Conservation (phyloP, 495 filamentous ascomycete species). For the Talaromyces proteolyticus region DNA sequence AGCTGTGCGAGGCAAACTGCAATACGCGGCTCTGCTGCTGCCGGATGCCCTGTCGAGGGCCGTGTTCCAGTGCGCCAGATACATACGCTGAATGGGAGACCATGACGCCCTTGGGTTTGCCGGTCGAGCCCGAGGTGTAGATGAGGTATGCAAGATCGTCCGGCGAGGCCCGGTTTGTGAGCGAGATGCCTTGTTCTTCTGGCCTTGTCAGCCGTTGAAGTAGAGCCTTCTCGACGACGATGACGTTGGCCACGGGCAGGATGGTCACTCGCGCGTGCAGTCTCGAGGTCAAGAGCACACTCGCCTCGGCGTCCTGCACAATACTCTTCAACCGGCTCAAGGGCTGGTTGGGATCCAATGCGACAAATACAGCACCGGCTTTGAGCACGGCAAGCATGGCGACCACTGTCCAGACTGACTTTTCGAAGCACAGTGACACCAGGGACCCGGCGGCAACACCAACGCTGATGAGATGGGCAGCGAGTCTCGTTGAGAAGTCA, state of each 20-base stretch:
- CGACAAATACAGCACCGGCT: slow-evolving; percentile 41
- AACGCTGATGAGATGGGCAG: slow-evolving; percentile 20
- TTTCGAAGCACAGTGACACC: slow-evolving; percentile 40
- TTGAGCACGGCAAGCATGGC: slow-evolving; percentile 34
- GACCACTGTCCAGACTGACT: slow-evolving; percentile 32
- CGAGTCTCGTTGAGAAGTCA: slow-evolving; percentile 25
- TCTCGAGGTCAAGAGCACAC: slow-evolving; percentile 36
- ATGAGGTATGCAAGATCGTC: slow-evolving; percentile 96
- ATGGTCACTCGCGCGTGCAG: neutral
- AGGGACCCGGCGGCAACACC: slow-evolving; percentile 23
- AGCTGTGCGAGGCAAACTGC: slow-evolving; percentile 39
- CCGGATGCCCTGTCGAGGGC: neutral
- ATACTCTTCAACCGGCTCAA: slow-evolving; percentile 37
- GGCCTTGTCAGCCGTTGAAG: too few relatives aligned
- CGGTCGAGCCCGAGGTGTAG: slow-evolving; percentile 95
- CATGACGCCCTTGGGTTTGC: slow-evolving; percentile 98
- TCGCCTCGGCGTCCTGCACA: slow-evolving; percentile 21
- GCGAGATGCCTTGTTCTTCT: neutral
- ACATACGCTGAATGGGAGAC: neutral
- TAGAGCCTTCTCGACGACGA: neutral
- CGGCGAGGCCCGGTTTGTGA: slow-evolving; percentile 16
- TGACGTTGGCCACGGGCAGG: neutral
- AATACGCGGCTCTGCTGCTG: slow-evolving; percentile 26
- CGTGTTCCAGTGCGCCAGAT: neutral
- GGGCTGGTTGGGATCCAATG: slow-evolving; percentile 40